Evolutionary conservation across 2,329 filamentous ascomycete species (phyloP), one percentile per base, ranked within the genome.

Genomic region (Sarocladium brachiariae): DNA sequence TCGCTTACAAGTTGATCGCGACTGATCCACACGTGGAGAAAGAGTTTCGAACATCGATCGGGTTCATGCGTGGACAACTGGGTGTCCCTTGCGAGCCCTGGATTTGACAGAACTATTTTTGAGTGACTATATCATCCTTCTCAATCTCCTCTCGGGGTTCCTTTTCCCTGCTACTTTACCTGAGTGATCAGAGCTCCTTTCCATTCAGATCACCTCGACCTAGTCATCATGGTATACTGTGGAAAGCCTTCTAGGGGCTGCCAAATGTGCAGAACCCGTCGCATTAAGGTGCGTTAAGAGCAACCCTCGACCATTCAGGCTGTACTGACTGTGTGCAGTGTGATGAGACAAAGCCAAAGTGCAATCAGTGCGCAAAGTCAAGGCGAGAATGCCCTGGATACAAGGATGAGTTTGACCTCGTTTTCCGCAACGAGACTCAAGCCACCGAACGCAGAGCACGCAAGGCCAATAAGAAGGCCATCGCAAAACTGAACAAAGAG

Each of bases 351-450:
- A 83, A 80, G 55, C 83, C 83, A 9, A 80, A 77, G 4, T 86
- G 83, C 64, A 77, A 76, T 35, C 81, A 85, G 61, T 86, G 82
- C 59, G 69, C 73, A 55, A 85, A 84, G 59, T 83, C 81, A 33
- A 72, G 78, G 52, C 75, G 81, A 34, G 71, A 76, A 56, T 86
- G 83, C 59, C 82, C 82, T 2, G 83, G 83, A 41, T 86, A 86
- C 65, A 81, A 81, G 62, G 81, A 86, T 60, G 83, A 86, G 56
- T 86, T 87, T 57, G 84, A 88, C 58, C 68, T 87, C 21, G 78
- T 88, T 50, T 86, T 87, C 58, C 80, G 84, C 51, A 84, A 87
- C 62, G 84, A 87, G 67, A 87, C 84, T 24, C 78, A 80, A 56
- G 81, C 83, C 1, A 84, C 83, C 30, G 81, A 83, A 59, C 74